Evolutionary conservation across 2,329 filamentous ascomycete genomes (phyloP).

Genomic region (Botrytis aclada): DNA sequence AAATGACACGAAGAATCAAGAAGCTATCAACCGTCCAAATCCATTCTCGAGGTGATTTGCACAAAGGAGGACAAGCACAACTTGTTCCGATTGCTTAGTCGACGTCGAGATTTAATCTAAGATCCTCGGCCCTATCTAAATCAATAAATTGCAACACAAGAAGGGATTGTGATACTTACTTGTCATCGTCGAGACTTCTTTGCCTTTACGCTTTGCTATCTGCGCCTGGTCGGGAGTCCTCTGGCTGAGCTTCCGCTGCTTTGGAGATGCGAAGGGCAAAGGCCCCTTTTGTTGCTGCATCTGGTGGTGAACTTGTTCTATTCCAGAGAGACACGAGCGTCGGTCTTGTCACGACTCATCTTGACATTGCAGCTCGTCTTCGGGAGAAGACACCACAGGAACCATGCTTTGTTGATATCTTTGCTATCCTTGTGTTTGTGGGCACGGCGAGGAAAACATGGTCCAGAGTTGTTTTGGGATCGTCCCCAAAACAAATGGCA

Average conservation of each 20-base stretch:
- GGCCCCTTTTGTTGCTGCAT: rapidly evolving
- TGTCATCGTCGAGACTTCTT: not conserved
- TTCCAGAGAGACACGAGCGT: not conserved
- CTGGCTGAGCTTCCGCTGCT: constrained; percentile 29
- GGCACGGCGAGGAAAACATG: not conserved
- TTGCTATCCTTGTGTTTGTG: not conserved
- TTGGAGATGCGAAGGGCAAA: constrained; percentile 15
- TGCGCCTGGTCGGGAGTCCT: constrained; percentile 17
- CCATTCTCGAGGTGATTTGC: not conserved
- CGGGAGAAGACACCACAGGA: not conserved
- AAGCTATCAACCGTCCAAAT: too few relatives aligned
- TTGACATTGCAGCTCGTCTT: not conserved
- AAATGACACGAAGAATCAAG: not conserved
- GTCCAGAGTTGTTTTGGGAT: not conserved
- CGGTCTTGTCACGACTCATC: not conserved
- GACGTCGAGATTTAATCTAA: constrained; percentile 37
- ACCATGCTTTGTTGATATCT: not conserved
- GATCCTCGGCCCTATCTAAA: not conserved
- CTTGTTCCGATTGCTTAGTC: too few relatives aligned
- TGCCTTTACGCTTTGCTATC: constrained; percentile 15
- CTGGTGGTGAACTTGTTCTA: not conserved
- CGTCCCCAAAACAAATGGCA: not conserved
- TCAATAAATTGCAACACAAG: not conserved
- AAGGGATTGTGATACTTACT: not conserved
- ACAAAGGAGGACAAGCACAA: not conserved